Base-by-base conservation (phyloP, 2,329 filamentous ascomycete genomes). In the Tolypocladium guangdongense region DNA sequence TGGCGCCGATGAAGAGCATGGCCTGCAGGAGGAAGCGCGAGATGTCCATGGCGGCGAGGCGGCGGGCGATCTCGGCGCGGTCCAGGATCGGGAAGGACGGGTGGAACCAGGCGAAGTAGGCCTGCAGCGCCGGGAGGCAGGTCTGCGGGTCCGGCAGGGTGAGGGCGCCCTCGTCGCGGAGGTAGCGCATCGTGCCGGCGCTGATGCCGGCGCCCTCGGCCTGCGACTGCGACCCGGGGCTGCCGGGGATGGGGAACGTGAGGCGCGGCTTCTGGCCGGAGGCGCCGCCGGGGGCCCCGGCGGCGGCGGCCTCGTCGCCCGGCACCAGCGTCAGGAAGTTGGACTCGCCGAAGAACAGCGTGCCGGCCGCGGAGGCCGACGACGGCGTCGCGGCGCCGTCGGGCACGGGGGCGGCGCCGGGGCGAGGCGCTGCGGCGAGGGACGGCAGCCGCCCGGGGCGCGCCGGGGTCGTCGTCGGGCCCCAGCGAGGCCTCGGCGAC, bases 71-170 rank as follows among this genome's bases (percentile, higher is more conserved):
- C 0, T 72, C 70, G 1, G 65, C 64, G 4, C 75, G 71, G 57
- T 81, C 76, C 0, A 82, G 58, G 14, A 82, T 70, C 0, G 78
- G 77, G 49, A 80, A 82, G 52, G 75, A 76, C 0, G 78, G 77
- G 56, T 82, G 78, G 51, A 80, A 81, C 72, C 77, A 78, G 24
- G 69, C 66, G 52, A 82, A 81, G 63, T 80, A 82, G 0, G 77
- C 77, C 20, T 71, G 65, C 0, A 81, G 59, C 0, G 78, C 66
- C 1, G 68, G 68, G 4, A 74, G 64, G 43, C 73, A 72, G 20
- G 73, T 67, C 2, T 68, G 60, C 16, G 65, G 57, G 2, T 72
- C 67, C 0, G 78, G 77, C 27, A 78, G 72, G 0, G 71, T 69
- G 43, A 80, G 72, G 14, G 64, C 66, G 7, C 66, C 65, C 46